phyloP scores from a whole-genome alignment of 768 basidiomycete genomes.

The Mrakia gelida region DNA sequence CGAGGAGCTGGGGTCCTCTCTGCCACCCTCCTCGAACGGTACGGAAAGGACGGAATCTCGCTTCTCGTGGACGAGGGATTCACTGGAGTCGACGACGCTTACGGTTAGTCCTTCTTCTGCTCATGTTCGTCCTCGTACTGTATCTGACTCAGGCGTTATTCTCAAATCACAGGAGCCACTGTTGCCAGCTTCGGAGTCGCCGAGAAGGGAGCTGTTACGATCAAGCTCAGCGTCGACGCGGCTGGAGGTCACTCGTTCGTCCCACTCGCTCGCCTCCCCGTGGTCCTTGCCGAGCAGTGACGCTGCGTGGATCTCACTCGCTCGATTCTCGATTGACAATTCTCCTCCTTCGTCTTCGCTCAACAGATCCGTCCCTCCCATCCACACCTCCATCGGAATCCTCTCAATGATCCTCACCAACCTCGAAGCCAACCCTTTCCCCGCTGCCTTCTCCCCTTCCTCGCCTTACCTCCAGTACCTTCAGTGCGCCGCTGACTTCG shows the following conservation, averaged over 20 bases:
- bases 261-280: not conserved
- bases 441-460: not conserved
- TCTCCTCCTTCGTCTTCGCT: too few species aligned
- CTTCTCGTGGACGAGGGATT: conserved; percentile 87
- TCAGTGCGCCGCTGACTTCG: conserved; percentile 25
- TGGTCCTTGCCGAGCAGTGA: too few species aligned
- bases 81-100: conserved; percentile 46
- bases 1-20: conserved; percentile 47
- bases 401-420: conserved; percentile 21
- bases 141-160: too few species aligned
- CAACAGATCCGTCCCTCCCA: conserved; percentile 18
- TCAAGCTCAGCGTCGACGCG: conserved; percentile 39
- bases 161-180: conserved; percentile 6
- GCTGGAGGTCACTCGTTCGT: conserved; percentile 9
- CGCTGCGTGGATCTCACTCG: too few species aligned
- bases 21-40: conserved; percentile 53
- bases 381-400: conserved; percentile 26
- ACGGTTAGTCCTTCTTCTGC: conserved; percentile 29
- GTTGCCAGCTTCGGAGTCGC: conserved; percentile 45
- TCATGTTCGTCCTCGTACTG: too few species aligned
- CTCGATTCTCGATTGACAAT: too few species aligned
- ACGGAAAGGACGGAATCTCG: conserved; percentile 67
- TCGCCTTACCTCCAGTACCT: conserved; percentile 27
- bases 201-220: conserved; percentile 44
- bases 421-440: conserved; percentile 28